Evolutionary conservation across 2,329 filamentous ascomycete species (phyloP).

Genomic region (Colletotrichum sp.): DNA sequence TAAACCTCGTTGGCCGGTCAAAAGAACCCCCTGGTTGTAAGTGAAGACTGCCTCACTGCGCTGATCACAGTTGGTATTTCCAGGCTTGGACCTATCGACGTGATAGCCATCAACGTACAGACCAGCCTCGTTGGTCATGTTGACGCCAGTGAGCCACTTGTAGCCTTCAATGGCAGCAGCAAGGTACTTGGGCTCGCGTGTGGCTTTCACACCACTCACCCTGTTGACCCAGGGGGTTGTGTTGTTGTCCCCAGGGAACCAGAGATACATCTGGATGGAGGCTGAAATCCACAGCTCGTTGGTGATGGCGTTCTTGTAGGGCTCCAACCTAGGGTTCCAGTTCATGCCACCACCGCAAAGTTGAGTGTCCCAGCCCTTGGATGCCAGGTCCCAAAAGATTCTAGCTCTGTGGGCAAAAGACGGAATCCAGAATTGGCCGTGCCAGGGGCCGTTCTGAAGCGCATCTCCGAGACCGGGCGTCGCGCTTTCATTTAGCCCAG

Average conservation of each 20-base stretch:
- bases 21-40: conserved; percentile 92
- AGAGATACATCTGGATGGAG: conserved; percentile 86
- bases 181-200: conserved; percentile 68
- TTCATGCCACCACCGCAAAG: conserved; percentile 88
- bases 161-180: conserved; percentile 79
- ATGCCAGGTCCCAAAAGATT: conserved; percentile 83
- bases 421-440: conserved; percentile 75
- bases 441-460: conserved; percentile 62
- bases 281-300: conserved; percentile 89
- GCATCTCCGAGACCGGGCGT: conserved; percentile 29
- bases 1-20: conserved; percentile 80
- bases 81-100: conserved; percentile 64
- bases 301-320: conserved; percentile 97
- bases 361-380: conserved; percentile 78
- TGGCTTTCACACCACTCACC: conserved; percentile 22
- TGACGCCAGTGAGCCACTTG: conserved; percentile 76
- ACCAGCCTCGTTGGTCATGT: conserved; percentile 79
- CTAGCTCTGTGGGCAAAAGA: conserved; percentile 83
- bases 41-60: conserved; percentile 92
- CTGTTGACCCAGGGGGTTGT: conserved; percentile 65
- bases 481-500: conserved; percentile 24
- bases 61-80: conserved; percentile 76
- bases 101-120: conserved; percentile 91
- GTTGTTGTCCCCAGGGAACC: conserved; percentile 83
- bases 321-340: conserved; percentile 80